Evolutionary conservation across 345 rosid genomes (phyloP), one percentile per base, ranked within the genome.

Genomic region (Populus euphratica): DNA sequence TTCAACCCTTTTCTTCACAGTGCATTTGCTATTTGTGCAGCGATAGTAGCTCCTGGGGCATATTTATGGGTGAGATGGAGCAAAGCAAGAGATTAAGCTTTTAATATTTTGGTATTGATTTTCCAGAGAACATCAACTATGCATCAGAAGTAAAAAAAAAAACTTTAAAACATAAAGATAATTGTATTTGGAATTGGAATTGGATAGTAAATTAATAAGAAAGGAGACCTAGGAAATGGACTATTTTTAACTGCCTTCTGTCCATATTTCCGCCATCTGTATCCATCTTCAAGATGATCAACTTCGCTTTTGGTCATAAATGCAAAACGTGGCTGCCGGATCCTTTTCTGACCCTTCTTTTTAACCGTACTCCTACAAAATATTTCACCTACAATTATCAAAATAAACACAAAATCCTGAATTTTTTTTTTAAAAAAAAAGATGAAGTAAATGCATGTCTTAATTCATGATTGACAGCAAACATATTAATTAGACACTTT

Each of bases 231-330:
- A 62, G 98, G 98, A 50, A 82, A 94, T 44, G 98, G 97, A 71
- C 97, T 94, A 68, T 93, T 93, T 78, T 94, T 94, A 23, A 94
- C 98, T 18, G 97, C 97, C 72, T 94, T 94, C 69, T 92, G 98
- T 77, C 96, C 96, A 85, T 91, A 91, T 82, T 91, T 91, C 36
- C 96, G 85, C 97, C 97, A 92, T 27, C 98, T 79, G 74, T 94
- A 94, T 33, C 98, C 98, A 85, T 94, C 98, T 87, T 94, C 98
- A 75, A 94, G 97, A 83, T 94, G 93, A 86, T 94, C 97, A 38
- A 94, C 90, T 76, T 94, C 97, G 70, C 97, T 94, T 85, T 90
- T 94, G 33, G 98, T 94, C 97, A 94, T 83, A 84, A 94, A 94
- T 69, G 97, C 97, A 50, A 94, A 88, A 27, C 98, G 90, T 2